Percentiles rank a stretch among this genome's conserved stretches.
phyloP scores from a whole-genome alignment of 345 rosid species.

The Dovyalis caffra region DNA sequence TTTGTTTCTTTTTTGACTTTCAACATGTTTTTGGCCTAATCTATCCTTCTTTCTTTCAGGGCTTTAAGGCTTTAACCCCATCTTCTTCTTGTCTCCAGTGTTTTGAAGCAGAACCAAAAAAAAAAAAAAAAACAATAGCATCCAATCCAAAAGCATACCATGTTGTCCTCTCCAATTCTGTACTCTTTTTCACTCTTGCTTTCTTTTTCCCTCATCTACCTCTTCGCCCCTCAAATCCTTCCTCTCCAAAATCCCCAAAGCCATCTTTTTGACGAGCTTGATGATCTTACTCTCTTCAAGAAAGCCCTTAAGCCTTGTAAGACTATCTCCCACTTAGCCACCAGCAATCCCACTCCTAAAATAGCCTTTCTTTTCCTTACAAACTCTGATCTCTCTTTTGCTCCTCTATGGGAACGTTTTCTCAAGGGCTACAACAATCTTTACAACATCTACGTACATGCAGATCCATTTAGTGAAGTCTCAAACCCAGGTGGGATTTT shows the following conservation, averaged over 20 bases:
- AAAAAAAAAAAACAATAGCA: too few relatives aligned
- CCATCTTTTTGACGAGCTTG: conserved; percentile 45
- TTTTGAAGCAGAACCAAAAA: background rate
- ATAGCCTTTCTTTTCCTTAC: conserved; percentile 95
- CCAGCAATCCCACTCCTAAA: conserved; percentile 49
- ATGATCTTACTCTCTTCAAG: conserved; percentile 64
- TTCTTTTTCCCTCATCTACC: conserved; percentile 47
- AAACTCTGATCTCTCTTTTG: conserved; percentile 71
- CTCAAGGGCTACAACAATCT: conserved; percentile 49
- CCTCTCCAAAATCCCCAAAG: conserved; percentile 18
- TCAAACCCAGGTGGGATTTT: conserved; percentile 28
- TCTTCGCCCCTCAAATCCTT: conserved; percentile 42
- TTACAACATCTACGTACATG: conserved; percentile 77
- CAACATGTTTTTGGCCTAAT: background rate
- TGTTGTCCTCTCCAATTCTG: conserved; percentile 50
- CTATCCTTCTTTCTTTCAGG: background rate
- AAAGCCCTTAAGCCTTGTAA: conserved; percentile 40
- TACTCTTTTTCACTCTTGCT: conserved; percentile 51
- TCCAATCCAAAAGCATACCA: conserved; percentile 3
- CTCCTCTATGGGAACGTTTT: conserved; percentile 76
- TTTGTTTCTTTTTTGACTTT: background rate
- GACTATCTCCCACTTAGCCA: conserved; percentile 37
- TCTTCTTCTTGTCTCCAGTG: background rate
- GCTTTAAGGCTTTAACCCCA: background rate
- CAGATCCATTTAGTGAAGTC: conserved; percentile 53